Evolutionary conservation across 805 yeast genomes (phyloP), one percentile per base, ranked within the genome.

Genomic region (Metschnikowia baotianmanensis): DNA sequence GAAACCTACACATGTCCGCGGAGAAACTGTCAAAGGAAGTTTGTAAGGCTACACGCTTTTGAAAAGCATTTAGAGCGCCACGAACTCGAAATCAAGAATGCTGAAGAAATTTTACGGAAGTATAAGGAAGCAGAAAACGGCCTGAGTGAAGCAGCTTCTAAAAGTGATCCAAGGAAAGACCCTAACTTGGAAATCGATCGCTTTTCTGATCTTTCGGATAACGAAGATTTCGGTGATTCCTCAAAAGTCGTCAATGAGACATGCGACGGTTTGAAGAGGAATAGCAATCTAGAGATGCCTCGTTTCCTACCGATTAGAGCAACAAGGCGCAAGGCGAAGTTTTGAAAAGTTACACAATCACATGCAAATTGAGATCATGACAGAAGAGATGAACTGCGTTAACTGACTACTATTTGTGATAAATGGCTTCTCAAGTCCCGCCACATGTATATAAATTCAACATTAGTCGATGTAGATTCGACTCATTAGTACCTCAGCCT

Each of bases 21-120:
- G 22, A 29, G 24, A 16, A 42, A 41, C 23, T 50, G 54, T 36
- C 38, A 16, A 19, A 38, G 38, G 20, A 40, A 25, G 23, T 50
- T 36, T 12, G 40, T 43, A 24, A 17, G 54, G 33, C 28, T 26
- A 11, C 45, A 45, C 30, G 45, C 51, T 5, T 46, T 37, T 34
- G 39, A 38, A 17, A 48, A 42, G 44, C 50, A 44, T 49, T 52
- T 23, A 45, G 46, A 28, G 45, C 39, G 30, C 50, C 58, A 36
- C 53, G 45, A 19, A 10, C 60, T 58, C 15, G 62, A 64, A 18
- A 36, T 61, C 37, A 40, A 48, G 31, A 62, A 58, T 43, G 56
- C 67, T 3, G 66, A 63, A 32, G 43, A 51, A 13, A 33, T 29
- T 13, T 31, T 45, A 24, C 20, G 17, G 13, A 31, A 28, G 23